Percentiles rank a stretch among this genome's conserved stretches.
Evolutionary conservation across 176 grass and related monocot genomes (phyloP).

Genomic region (Carex littledalei): DNA sequence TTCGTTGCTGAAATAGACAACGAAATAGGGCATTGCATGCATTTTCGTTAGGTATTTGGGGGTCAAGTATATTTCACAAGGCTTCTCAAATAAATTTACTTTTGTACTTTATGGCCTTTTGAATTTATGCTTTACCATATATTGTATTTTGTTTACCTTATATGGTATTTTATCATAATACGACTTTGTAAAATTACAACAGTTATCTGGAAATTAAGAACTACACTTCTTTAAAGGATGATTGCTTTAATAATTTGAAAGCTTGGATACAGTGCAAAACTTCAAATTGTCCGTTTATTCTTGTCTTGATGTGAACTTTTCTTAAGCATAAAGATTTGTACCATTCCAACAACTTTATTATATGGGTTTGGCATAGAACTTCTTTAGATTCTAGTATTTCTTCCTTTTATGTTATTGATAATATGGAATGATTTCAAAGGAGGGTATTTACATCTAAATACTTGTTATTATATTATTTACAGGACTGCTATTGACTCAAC

Average conservation of each 20-base stretch:
- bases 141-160: neutral
- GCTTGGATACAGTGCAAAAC: neutral
- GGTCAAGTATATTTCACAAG: neutral
- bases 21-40: neutral
- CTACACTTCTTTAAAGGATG: neutral
- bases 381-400: neutral
- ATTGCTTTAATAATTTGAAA: neutral
- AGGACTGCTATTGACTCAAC: constrained; percentile 23
- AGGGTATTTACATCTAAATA: neutral
- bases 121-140: neutral
- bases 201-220: neutral
- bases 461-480: constrained; percentile 16
- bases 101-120: neutral
- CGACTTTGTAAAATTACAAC: neutral
- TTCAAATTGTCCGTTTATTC: neutral
- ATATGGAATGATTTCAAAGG: neutral
- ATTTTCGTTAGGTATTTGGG: neutral
- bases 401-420: neutral
- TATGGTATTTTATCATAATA: neutral
- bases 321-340: constrained; percentile 7
- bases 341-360: neutral
- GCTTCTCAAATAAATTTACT: neutral
- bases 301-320: neutral
- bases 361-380: neutral
- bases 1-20: neutral